Conservation (phyloP, 805 yeast genomes). For the Yarrowia divulgata region DNA sequence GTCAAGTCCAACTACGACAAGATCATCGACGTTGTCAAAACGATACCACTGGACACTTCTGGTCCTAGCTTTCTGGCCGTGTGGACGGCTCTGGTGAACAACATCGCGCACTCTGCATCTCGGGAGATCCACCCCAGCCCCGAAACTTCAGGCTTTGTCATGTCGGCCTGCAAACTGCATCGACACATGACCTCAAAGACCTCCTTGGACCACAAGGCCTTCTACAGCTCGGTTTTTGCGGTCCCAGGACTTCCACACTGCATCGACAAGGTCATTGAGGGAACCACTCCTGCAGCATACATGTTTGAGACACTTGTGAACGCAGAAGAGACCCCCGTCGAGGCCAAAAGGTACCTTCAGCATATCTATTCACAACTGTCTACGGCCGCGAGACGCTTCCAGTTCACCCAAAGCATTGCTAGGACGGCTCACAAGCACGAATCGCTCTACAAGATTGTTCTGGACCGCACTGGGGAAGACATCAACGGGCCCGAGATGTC, state of each 20-base stretch:
- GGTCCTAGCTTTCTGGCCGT: conserved; percentile 15
- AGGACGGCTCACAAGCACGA: background rate
- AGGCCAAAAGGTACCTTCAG: conserved; percentile 1
- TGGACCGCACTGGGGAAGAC: conserved; percentile 5
- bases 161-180: conserved; percentile 11
- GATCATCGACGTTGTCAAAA: conserved; percentile 11
- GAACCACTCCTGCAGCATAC: conserved; percentile 2
- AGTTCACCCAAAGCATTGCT: conserved; percentile 29
- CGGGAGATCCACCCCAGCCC: conserved; percentile 22
- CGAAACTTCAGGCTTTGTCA: conserved; percentile 14
- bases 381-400: conserved; percentile 6
- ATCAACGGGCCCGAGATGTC: conserved; percentile 9
- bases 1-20: conserved; percentile 27
- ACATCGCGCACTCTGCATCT: conserved; percentile 4
- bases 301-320: conserved; percentile 16
- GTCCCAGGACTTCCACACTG: conserved; percentile 6
- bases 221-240: conserved; percentile 4
- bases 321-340: background rate
- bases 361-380: background rate
- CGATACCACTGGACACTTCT: background rate
- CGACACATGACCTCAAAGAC: conserved; percentile 27
- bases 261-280: conserved; percentile 8
- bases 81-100: conserved; percentile 19
- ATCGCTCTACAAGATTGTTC: conserved; percentile 3
- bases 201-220: conserved; percentile 17